These are phyloP conservation scores for Capsicum baccatum DNA, from an alignment of 257 asterid species.

Conservation along the genomic window DNA sequence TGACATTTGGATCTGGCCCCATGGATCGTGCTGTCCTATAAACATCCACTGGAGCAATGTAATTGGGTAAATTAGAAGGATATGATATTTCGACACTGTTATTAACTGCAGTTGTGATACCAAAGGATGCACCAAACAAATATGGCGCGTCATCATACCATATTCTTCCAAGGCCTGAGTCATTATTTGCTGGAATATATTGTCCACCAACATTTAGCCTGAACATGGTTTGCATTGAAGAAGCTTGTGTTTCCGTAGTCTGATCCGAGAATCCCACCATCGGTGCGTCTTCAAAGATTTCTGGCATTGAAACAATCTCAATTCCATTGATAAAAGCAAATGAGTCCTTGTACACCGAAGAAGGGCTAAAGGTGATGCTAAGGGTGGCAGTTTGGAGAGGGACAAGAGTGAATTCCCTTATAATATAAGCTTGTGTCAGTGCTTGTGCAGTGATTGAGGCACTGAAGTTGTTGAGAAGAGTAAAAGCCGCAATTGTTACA, in stretches of 20 bases:
- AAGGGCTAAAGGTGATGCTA: slow-evolving; percentile 65
- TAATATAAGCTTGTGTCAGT: slow-evolving; percentile 60
- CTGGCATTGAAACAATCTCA: slow-evolving; percentile 67
- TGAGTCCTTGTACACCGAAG: slow-evolving; percentile 30
- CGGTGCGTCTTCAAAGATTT: slow-evolving; percentile 49
- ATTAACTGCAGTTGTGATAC: slow-evolving; percentile 51
- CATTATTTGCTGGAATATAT: slow-evolving; percentile 50
- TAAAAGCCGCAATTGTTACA: slow-evolving; percentile 46
- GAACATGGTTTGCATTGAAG: slow-evolving; percentile 60
- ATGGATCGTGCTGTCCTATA: slow-evolving; percentile 59
- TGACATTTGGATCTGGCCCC: slow-evolving; percentile 61
- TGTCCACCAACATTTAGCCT: slow-evolving; percentile 77
- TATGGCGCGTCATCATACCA: slow-evolving; percentile 81
- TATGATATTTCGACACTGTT: slow-evolving; percentile 41
- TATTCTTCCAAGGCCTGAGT: slow-evolving; percentile 52
- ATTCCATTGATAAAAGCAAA: slow-evolving; percentile 81
- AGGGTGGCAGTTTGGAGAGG: slow-evolving; percentile 40
- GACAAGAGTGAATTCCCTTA: slow-evolving; percentile 53
- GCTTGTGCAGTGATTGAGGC: slow-evolving; percentile 63
- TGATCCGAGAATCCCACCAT: slow-evolving; percentile 50
- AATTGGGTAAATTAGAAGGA: slow-evolving; percentile 40
- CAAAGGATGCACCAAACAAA: slow-evolving; percentile 62
- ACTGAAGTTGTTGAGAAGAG: slow-evolving; percentile 68
- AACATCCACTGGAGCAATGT: slow-evolving; percentile 58
- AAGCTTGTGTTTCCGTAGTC: slow-evolving; percentile 33